Evolutionary conservation across 176 grass and related monocot genomes (phyloP), one percentile per base, ranked within the genome.

Genomic region (Pontederia paniculata): DNA sequence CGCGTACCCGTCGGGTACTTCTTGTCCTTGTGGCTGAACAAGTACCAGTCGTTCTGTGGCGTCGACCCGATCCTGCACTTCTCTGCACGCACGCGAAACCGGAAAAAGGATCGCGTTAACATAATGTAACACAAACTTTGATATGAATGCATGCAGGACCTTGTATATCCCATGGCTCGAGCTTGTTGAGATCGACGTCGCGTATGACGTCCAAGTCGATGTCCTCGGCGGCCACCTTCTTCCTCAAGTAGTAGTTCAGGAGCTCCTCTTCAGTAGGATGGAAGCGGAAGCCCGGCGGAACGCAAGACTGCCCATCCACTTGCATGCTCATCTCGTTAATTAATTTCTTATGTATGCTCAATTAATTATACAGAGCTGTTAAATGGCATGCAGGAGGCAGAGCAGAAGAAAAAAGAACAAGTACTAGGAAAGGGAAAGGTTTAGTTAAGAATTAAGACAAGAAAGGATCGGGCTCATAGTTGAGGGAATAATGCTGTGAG

Each of bases 21-120:
- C 61, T 88, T 88, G 65, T 95, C 89, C 72, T 95, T 95, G 81
- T 95, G 89, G 56, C 89, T 95, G 75, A 95, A 95, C 60, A 88
- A 65, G 56, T 95, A 95, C 89, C 89, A 95, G 50, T 95, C 89
- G 68, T 84, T 95, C 67, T 95, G 89, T 6, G 77, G 89, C 15
- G 84, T 70, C 0, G 89, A 81, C 0, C 84, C 89, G 44, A 95
- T 84, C 60, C 64, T 51, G 60, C 89, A 95, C 3, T 53, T 81
- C 64, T 95, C 89, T 94, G 68, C 66, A 12, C 2, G 44, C 9
- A n/a, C n/a, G n/a, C 0, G 0, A 17, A 22, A 49, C 57, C 23
- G 19, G 37, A 44, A 20, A 2, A 56, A 37, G 12, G 45, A 54
- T 12, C 22, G 15, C 54, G n/a, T 0, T 13, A 6, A 60, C 23